These are phyloP conservation scores for Wakefieldia striispora DNA, from an alignment of 768 basidiomycete genomes.

Conservation along the genomic window DNA sequence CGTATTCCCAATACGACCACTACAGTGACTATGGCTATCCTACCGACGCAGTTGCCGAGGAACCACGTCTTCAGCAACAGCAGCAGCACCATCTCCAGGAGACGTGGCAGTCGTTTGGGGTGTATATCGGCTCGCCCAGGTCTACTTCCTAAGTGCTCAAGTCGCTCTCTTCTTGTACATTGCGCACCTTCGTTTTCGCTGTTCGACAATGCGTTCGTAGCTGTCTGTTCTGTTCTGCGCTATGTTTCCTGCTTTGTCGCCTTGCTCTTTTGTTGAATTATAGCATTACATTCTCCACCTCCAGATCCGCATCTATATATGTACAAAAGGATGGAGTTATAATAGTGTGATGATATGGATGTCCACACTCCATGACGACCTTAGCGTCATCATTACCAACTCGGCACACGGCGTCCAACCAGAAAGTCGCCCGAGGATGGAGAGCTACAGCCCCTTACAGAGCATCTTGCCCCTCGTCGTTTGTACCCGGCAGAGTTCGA, in stretches of 20 bases:
- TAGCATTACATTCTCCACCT: background rate
- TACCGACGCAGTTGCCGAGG: background rate
- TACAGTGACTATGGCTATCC: too few relatives aligned
- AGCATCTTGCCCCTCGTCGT: conserved; percentile 65
- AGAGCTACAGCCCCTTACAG: conserved; percentile 56
- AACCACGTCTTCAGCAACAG: conserved; percentile 9
- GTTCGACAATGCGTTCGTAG: too few relatives aligned
- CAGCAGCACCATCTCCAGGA: conserved; percentile 38
- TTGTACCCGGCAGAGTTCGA: conserved; percentile 74
- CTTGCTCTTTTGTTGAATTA: background rate
- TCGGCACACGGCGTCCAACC: too few relatives aligned
- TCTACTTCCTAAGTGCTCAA: conserved; percentile 1
- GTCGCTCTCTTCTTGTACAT: too few relatives aligned
- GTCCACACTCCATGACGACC: background rate
- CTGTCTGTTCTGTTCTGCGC: background rate
- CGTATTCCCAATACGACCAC: conserved; percentile 4
- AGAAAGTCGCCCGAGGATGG: too few relatives aligned
- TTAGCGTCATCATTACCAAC: background rate
- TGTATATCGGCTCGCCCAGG: conserved; percentile 40
- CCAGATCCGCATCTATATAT: background rate
- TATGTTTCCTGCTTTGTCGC: too few relatives aligned
- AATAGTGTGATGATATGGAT: background rate
- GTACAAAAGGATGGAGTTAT: background rate
- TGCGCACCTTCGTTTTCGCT: too few relatives aligned
- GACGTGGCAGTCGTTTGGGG: conserved; percentile 70